Conservation (phyloP, 345 rosid genomes). For the Eucalyptus cloeziana region DNA sequence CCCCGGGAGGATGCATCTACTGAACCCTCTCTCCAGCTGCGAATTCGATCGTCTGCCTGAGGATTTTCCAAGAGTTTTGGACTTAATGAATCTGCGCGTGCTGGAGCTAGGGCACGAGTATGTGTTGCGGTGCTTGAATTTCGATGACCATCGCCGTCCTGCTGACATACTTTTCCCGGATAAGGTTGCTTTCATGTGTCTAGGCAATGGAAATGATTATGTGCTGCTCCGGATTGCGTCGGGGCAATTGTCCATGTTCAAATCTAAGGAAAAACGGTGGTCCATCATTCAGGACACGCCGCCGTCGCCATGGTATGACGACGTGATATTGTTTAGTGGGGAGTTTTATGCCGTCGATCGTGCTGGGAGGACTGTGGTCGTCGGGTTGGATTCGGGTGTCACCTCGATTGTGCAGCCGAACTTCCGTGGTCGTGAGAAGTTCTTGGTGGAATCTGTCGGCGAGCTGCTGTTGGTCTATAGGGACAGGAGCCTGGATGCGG, state of each 20-base stretch:
- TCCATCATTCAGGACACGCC: slow-evolving; percentile 54
- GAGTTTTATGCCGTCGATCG: slow-evolving; percentile 62
- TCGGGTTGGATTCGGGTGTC: slow-evolving; percentile 15
- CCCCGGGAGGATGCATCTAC: slow-evolving; percentile 18
- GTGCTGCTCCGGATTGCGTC: slow-evolving; percentile 73
- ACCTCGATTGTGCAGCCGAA: slow-evolving; percentile 2
- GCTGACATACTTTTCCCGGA: slow-evolving; percentile 15
- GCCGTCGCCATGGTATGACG: slow-evolving; percentile 64
- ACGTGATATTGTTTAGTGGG: slow-evolving; percentile 47
- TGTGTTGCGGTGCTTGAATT: slow-evolving; percentile 20
- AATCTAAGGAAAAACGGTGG: slow-evolving; percentile 46
- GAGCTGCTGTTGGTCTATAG: slow-evolving; percentile 36
- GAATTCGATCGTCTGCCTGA: not conserved
- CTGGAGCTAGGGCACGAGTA: slow-evolving; percentile 53
- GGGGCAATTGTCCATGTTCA: slow-evolving; percentile 72
- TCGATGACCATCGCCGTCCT: fast-evolving
- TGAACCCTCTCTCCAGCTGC: slow-evolving; percentile 54
- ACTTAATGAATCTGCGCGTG: slow-evolving; percentile 13
- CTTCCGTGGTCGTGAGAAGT: slow-evolving; percentile 86
- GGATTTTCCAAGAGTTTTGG: no score
- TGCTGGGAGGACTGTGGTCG: slow-evolving; percentile 53
- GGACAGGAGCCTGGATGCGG: slow-evolving; percentile 27
- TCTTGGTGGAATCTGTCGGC: slow-evolving; percentile 49
- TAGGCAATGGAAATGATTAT: slow-evolving; percentile 12
- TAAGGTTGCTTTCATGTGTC: slow-evolving; percentile 47